These are phyloP conservation scores for Phytophthora citrophthora DNA, from an alignment of 352 stramenopile species.

Conservation along the genomic window DNA sequence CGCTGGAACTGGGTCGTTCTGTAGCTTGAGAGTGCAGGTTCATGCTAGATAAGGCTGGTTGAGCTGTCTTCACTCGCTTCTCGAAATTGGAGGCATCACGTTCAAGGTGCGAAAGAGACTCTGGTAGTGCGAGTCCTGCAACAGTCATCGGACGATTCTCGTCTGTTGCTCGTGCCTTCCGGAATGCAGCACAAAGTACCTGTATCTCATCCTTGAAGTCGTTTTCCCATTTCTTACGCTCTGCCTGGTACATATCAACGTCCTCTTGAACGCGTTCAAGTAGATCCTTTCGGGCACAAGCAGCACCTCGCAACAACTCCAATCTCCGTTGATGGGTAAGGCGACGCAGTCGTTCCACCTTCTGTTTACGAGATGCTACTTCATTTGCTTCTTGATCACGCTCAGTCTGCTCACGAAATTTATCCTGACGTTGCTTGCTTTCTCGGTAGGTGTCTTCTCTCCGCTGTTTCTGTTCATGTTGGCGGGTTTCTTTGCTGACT, in stretches of 20 bases:
- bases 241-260: conserved; percentile 25
- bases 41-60: conserved; percentile 17
- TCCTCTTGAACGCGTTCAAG: conserved; percentile 28
- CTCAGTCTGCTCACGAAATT: conserved; percentile 43
- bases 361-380: conserved; percentile 27
- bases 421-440: conserved; percentile 54
- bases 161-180: conserved; percentile 36
- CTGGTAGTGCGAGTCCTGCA: conserved; percentile 53
- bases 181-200: conserved; percentile 47
- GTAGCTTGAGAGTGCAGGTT: background rate
- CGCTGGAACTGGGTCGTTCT: conserved; percentile 15
- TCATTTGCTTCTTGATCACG: conserved; percentile 26
- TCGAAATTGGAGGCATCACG: conserved; percentile 46
- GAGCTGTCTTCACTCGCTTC: conserved; percentile 57
- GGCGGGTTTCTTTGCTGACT: conserved; percentile 43
- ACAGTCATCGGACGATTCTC: conserved; percentile 55
- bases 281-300: conserved; percentile 32
- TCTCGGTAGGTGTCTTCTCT: conserved; percentile 51
- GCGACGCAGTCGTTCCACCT: conserved; percentile 49
- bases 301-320: conserved; percentile 44
- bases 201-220: conserved; percentile 61
- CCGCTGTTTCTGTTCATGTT: conserved; percentile 43
- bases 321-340: conserved; percentile 45
- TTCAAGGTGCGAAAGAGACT: conserved; percentile 54
- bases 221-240: conserved; percentile 58